Evolutionary conservation across 768 basidiomycete species (phyloP), one percentile per base, ranked within the genome.

Genomic region (Mycena sanguinolenta): DNA sequence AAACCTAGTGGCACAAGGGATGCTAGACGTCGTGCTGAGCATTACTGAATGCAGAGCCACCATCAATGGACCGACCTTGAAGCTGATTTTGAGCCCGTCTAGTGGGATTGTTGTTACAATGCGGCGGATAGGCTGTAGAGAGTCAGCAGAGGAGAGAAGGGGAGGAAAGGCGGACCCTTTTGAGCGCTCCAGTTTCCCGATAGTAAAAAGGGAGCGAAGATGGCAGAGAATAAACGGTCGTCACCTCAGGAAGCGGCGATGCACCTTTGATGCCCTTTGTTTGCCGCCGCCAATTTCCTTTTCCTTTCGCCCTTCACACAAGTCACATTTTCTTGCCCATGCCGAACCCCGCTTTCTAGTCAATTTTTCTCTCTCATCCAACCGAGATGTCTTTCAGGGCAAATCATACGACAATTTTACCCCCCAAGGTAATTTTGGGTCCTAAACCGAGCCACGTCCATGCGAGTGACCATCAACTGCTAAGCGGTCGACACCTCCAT

Each of bases 101-200:
- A 90, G 85, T 87, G 85, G 88, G 87, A 89, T 83, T 93, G 92
- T 85, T 94, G 90, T 78, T 95, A 95, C 93, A 95, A 88, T 86
- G 84, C 81, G 87, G 88, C 86, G 84, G 80, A 77, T 82, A 84
- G 87, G 79, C 79, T 76, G 63, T 66, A 69, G 68, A 68, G 61
- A 67, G 76, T 63, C 63, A 74, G 68, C 65, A 49, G 60, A 57
- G 72, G 74, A 69, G 73, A 73, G n/a, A 55, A 65, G 75, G 53
- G 25, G 71, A 61, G 74, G 57, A 64, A n/a, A 72, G 63, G 72
- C 69, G 65, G 61, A 75, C 87, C 83, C 89, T 87, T 89, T 81
- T 79, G 84, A 81, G 81, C 77, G 78, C 81, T 82, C 83, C 81
- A 81, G 80, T 77, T 76, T 79, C 75, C 73, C 74, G 77, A 76